These are phyloP conservation scores for Pinus taeda DNA, from an alignment of 75 land plant genomes.

Conservation along the genomic window DNA sequence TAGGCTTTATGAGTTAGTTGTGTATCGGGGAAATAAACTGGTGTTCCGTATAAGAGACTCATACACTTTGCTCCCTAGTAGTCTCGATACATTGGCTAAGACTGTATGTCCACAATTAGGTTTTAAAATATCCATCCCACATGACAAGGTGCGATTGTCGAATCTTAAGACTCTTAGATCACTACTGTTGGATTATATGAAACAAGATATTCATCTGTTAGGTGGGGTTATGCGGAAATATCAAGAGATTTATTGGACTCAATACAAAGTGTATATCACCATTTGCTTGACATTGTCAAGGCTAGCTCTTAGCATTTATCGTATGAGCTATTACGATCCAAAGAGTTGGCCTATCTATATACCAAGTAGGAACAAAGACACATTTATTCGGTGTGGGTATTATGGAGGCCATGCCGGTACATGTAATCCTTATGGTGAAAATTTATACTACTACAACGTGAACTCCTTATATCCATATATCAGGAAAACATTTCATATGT, in stretches of 20 bases:
- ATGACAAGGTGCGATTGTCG: background rate
- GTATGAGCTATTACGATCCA: background rate
- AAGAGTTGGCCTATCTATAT: no score
- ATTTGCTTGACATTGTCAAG: no score
- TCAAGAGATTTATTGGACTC: no score
- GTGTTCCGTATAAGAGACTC: background rate
- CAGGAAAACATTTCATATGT: no score
- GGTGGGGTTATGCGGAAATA: slow-evolving; percentile 5
- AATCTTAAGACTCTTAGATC: no score
- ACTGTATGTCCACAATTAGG: slow-evolving; percentile 11
- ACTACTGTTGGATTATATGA: background rate
- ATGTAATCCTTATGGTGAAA: no score
- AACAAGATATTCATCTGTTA: slow-evolving; percentile 5
- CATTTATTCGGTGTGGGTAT: no score
- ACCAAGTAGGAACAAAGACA: no score
- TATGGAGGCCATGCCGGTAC: no score
- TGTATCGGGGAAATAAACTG: background rate
- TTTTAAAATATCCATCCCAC: background rate
- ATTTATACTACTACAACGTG: no score
- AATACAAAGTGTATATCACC: no score
- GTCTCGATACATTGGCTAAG: slow-evolving; percentile 1
- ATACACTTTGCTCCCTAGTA: slow-evolving; percentile 6
- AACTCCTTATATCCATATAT: no score
- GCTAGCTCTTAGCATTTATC: slow-evolving; percentile 6
- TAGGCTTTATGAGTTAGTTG: background rate